Base-by-base conservation (phyloP, 352 stramenopile genomes). In the Pythium brassicae region DNA sequence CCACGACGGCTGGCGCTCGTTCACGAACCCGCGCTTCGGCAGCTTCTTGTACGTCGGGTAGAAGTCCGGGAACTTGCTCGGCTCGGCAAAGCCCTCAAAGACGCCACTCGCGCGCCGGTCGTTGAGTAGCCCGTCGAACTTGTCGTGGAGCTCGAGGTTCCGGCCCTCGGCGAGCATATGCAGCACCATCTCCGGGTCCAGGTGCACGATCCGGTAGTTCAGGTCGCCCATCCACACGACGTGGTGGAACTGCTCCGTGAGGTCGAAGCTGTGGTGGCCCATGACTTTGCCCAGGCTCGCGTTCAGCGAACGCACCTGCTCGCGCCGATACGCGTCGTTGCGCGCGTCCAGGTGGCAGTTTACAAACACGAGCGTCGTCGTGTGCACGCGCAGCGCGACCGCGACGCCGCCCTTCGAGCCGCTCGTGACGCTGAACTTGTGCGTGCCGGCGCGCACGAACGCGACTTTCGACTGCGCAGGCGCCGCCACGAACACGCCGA, bases 41-140 rank as follows among this genome's bases (percentile, higher is more conserved):
- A 92, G 86, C 48, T 94, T 94, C 52, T 94, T 94, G 71, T 96
- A 96, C 15, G 87, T 96, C 19, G 87, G 87, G 42, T 92, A 94
- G 55, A 96, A 96, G 47, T 95, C 78, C 2, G 78, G 78, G 43
- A 92, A 92, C 63, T 91, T 94, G 58, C 76, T 71, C 2, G 87
- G 86, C 48, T 96, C 87, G 0, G 72, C 77, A 46, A 92, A 96
- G 1, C 79, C 78, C 45, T 91, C 84, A 59, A 95, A 95, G 22
- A 92, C 76, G 1, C 77, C 74, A 25, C 74, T 78, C 12, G 87
- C 78, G 19, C 74, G 69, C 12, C 83, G 79, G 39, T 96, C 86
- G 50, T 91, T 88, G 32, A 92, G 61, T 20, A 96, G 60, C 9
- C 86, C 82, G 23, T 96, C 86, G 48, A 92, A 89, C 52, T 92